These are phyloP conservation scores for Diaporthe sp. DNA, from an alignment of 2,329 filamentous ascomycete genomes.

Conservation along the genomic window DNA sequence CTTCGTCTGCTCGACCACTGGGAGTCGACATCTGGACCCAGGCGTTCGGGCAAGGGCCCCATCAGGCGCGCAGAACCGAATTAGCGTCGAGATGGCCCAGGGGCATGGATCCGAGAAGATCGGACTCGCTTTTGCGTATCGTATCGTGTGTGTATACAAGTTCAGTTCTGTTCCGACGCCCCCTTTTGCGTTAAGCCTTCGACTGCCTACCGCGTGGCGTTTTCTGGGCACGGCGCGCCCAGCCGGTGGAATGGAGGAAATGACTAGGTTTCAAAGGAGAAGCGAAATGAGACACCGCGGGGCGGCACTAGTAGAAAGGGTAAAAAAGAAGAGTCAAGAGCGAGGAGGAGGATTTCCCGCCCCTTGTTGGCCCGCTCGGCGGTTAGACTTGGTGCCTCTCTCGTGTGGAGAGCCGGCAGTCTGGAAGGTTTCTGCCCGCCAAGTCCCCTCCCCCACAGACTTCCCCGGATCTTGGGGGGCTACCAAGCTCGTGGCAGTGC, in stretches of 20 bases:
- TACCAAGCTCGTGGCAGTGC: conserved; percentile 28
- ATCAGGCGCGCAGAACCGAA: neutral
- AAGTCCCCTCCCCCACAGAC: conserved; percentile 24
- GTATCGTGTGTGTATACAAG: neutral
- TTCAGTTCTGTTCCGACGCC: neutral
- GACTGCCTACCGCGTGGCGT: conserved; percentile 25
- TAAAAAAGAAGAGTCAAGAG: neutral
- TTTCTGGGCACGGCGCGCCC: conserved; percentile 27
- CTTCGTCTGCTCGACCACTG: conserved; percentile 8
- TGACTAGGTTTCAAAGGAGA: conserved; percentile 27
- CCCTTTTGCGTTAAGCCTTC: conserved; percentile 1
- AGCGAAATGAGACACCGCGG: conserved; percentile 15
- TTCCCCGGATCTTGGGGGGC: conserved; percentile 30
- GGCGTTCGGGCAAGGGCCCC: neutral
- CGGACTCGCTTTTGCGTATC: neutral
- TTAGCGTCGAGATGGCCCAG: conserved; percentile 15
- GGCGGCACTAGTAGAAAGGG: neutral
- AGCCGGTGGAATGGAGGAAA: conserved; percentile 29
- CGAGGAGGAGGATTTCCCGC: conserved; percentile 9
- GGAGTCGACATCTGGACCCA: conserved; percentile 6
- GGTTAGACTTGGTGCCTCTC: conserved; percentile 11
- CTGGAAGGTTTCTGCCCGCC: conserved; percentile 23
- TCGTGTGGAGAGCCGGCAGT: conserved; percentile 22
- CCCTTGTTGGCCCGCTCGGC: conserved; percentile 20
- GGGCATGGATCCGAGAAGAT: conserved; percentile 18